Evolutionary conservation across 2,329 filamentous ascomycete species (phyloP).

Genomic region (Penicillium sp.): DNA sequence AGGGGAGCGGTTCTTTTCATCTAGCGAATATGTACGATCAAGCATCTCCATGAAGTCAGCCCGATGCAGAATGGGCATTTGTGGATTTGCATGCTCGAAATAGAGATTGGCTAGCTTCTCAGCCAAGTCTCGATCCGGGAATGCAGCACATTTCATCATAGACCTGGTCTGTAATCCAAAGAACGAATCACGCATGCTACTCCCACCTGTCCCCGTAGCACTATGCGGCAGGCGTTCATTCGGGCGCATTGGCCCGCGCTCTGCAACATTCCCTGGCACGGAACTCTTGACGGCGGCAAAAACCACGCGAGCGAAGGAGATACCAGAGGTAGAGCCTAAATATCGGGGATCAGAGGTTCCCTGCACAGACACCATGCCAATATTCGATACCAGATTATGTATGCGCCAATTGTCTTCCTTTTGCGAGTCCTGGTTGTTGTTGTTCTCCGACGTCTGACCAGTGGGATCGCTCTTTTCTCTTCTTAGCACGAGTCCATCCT

Average conservation of each 20-base stretch:
- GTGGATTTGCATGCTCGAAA: constrained; percentile 92
- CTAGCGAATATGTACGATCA: constrained; percentile 65
- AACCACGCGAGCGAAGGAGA: constrained; percentile 88
- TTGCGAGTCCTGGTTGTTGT: no score
- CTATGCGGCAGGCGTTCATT: constrained; percentile 47
- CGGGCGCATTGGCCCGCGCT: constrained; percentile 54
- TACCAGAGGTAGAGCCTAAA: constrained; percentile 75
- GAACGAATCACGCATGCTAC: constrained; percentile 88
- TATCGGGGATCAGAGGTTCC: constrained; percentile 70
- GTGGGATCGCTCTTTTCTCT: constrained; percentile 35
- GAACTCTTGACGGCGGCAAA: constrained; percentile 85
- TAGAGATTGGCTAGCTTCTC: constrained; percentile 68
- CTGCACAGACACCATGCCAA: constrained; percentile 68
- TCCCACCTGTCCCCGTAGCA: constrained; percentile 46
- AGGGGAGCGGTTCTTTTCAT: constrained; percentile 59
- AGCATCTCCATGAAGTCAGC: constrained; percentile 84
- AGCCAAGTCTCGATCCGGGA: constrained; percentile 69
- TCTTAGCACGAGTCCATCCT: no score
- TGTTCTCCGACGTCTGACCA: no score
- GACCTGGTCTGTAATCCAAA: constrained; percentile 91
- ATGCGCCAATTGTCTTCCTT: constrained; percentile 55
- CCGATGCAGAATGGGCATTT: constrained; percentile 84
- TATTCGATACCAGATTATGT: constrained; percentile 60
- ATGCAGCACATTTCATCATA: constrained; percentile 72
- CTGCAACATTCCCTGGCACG: constrained; percentile 49